These are phyloP conservation scores for Penicillium sp. DNA, from an alignment of 2,329 filamentous ascomycete species.

Conservation along the genomic window DNA sequence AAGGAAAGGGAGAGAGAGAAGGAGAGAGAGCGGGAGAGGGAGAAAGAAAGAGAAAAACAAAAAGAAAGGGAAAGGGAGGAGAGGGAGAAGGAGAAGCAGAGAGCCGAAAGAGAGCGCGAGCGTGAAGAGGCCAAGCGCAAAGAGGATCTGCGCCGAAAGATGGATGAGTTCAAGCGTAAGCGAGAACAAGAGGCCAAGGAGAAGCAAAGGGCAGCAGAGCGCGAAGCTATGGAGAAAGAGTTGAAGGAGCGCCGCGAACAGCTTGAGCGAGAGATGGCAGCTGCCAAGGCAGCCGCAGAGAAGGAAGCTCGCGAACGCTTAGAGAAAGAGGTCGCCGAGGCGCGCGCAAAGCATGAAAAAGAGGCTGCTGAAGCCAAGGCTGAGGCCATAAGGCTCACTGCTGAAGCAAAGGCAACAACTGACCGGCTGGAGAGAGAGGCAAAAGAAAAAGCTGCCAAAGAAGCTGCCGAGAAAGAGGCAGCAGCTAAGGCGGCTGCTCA, in stretches of 20 bases:
- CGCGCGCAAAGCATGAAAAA: conserved; percentile 18
- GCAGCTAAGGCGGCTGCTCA: conserved; percentile 38
- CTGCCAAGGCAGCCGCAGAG: conserved; percentile 32
- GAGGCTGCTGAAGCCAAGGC: conserved; percentile 26
- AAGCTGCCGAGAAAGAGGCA: conserved; percentile 68
- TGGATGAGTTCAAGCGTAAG: conserved; percentile 40
- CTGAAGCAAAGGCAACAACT: conserved; percentile 31
- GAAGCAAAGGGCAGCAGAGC: conserved; percentile 40
- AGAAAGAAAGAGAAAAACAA: background rate
- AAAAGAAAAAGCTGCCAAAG: conserved; percentile 36
- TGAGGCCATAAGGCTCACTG: conserved; percentile 12
- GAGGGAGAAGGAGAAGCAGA: conserved; percentile 2
- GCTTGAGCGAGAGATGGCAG: conserved; percentile 39
- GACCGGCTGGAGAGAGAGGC: conserved; percentile 35
- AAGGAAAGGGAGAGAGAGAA: conserved; percentile 23
- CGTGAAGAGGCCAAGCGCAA: conserved; percentile 37
- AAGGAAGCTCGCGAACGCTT: conserved; percentile 37
- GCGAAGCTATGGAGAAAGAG: conserved; percentile 43
- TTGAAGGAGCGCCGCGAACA: conserved; percentile 42
- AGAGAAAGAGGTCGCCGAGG: conserved; percentile 28
- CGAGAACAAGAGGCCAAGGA: conserved; percentile 40
- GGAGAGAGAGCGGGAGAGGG: background rate
- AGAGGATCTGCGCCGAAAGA: conserved; percentile 39
- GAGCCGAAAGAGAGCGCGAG: conserved; percentile 28
- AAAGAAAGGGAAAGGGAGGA: conserved; percentile 18